phyloP scores from a whole-genome alignment of 2,329 filamentous ascomycete species.

The Rugonectria rugulosa region DNA sequence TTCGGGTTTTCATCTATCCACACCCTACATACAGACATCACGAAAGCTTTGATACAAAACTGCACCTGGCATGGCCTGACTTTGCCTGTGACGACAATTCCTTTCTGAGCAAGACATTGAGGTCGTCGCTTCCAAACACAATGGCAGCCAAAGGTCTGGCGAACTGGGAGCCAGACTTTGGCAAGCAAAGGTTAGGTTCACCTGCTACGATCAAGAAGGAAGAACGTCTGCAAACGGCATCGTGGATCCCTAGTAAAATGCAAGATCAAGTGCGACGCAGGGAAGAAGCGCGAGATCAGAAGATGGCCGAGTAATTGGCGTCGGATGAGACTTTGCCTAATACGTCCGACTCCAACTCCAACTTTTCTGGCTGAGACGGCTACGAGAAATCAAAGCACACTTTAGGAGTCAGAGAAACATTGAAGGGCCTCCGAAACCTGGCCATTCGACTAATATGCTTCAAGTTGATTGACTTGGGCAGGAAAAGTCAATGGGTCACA shows the following conservation, averaged over 20 bases:
- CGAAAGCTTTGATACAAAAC: conserved; percentile 44
- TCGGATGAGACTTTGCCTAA: too few species aligned
- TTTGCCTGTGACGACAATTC: conserved; percentile 42
- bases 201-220: conserved; percentile 4
- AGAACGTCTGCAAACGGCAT: conserved; percentile 24
- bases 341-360: neutral
- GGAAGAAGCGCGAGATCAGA: too few species aligned
- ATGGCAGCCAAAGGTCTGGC: conserved; percentile 49
- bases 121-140: conserved; percentile 48
- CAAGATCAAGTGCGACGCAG: neutral
- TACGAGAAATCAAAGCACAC: neutral
- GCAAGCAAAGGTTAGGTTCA: conserved; percentile 21
- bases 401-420: neutral
- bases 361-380: neutral
- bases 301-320: too few species aligned
- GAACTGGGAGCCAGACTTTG: conserved; percentile 50
- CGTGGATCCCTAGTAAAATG: conserved; percentile 28
- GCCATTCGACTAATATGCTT: too few species aligned
- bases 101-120: conserved; percentile 48
- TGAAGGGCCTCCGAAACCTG: neutral
- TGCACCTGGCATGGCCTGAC: conserved; percentile 53
- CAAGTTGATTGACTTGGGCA: too few species aligned
- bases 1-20: conserved; percentile 52
- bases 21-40: conserved; percentile 50
- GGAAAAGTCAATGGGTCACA: too few species aligned